phyloP scores from a whole-genome alignment of 495 filamentous ascomycete genomes.

The Jackrogersella minutella region DNA sequence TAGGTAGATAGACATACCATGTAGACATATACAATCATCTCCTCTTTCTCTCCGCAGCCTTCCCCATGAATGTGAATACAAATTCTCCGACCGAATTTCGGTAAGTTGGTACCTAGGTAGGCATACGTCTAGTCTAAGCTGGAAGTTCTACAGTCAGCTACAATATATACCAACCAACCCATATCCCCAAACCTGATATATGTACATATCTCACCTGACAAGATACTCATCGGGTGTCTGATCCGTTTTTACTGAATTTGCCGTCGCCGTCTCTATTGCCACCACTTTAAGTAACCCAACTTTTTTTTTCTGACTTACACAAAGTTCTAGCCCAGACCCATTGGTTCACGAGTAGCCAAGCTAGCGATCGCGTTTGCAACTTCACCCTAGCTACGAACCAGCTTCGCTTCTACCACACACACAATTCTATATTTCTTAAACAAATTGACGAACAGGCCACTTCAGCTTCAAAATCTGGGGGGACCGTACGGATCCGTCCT shows the following conservation, averaged over 20 bases:
- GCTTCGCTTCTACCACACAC: constrained; percentile 32
- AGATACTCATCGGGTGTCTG: constrained; percentile 23
- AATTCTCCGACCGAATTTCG: constrained; percentile 25
- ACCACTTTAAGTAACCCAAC: constrained; percentile 13
- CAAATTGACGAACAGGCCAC: constrained; percentile 23
- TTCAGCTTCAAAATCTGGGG: constrained; percentile 21
- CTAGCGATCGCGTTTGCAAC: constrained; percentile 22
- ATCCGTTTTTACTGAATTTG: constrained; percentile 27
- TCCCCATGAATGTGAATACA: neutral
- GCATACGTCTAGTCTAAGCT: neutral
- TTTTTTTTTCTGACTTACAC: constrained; percentile 23
- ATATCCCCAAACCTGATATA: neutral
- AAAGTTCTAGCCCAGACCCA: constrained; percentile 15
- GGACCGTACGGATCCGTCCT: constrained; percentile 15
- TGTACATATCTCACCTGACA: neutral
- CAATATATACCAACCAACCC: constrained; percentile 8
- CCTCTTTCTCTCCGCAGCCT: constrained; percentile 1
- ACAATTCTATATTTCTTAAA: neutral
- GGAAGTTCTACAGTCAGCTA: neutral
- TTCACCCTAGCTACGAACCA: constrained; percentile 18
- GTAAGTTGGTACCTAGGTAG: constrained; percentile 1
- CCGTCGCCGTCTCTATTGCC: constrained; percentile 17
- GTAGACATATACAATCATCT: constrained; percentile 5
- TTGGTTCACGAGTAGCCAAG: constrained; percentile 39
- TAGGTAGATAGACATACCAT: constrained; percentile 3